These are phyloP conservation scores for Huntiella moniliformis DNA, from an alignment of 2,329 filamentous ascomycete genomes.

Conservation along the genomic window DNA sequence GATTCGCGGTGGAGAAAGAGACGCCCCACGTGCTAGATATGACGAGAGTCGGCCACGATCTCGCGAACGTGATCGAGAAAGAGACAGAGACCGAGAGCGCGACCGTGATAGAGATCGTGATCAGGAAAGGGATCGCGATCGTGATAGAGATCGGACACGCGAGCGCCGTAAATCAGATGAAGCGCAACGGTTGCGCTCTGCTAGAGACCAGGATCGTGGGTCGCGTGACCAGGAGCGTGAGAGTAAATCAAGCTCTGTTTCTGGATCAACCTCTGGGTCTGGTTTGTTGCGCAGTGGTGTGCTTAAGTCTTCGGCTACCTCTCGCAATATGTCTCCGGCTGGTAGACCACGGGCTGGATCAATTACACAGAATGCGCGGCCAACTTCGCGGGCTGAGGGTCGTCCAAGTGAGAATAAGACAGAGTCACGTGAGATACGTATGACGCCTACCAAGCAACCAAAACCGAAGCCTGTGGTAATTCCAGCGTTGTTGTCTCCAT, in stretches of 20 bases:
- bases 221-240: constrained; percentile 4
- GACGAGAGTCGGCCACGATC: background rate
- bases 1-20: constrained; percentile 1
- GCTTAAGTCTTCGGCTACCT: constrained; percentile 17
- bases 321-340: constrained; percentile 7
- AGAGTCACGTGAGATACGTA: too few relatives aligned
- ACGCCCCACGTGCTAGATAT: constrained; percentile 1
- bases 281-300: background rate
- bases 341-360: constrained; percentile 22
- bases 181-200: background rate
- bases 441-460: constrained; percentile 4
- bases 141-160: constrained; percentile 5
- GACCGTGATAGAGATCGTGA: background rate
- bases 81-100: background rate
- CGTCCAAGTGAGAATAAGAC: background rate
- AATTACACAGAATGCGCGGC: constrained; percentile 23
- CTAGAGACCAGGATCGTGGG: background rate
- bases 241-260: background rate
- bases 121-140: constrained; percentile 1
- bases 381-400: background rate
- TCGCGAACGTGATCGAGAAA: constrained; percentile 4
- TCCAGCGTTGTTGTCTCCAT: constrained; percentile 34
- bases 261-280: too few relatives aligned
- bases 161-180: background rate
- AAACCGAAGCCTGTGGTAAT: constrained; percentile 22